Evolutionary conservation across 1,284 basidiomycete genomes (phyloP), one percentile per base, ranked within the genome.

Genomic region (Tetrapyrgos nigripes): DNA sequence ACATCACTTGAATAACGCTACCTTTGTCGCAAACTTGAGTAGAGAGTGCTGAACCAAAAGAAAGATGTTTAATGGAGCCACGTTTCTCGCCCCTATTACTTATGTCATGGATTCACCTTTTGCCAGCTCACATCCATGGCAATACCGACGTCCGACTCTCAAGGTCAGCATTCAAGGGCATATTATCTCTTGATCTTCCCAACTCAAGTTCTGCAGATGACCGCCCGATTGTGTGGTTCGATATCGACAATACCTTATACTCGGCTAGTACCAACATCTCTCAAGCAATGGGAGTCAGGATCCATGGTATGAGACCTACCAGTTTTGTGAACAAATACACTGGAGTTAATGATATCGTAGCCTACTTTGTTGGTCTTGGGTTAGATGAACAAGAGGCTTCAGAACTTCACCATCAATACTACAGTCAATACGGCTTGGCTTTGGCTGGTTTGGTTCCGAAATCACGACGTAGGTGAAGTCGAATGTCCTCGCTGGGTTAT

Each of bases 221-320:
- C 58, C 80, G 85, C 21, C 71, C 70, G 59, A 76, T 93, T 49
- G 79, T 92, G 35, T 94, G 89, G 85, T 86, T 95, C 59, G 93
- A 95, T 70, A 93, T 95, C 62, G 93, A 95, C 74, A 94, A 94
- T 68, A 94, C 93, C 1, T 80, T 94, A 14, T 94, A 94, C 73
- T 91, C 90, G 17, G 84, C 89, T 1, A 89, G 83, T 68, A 79
- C 86, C 77, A 79, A 82, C 70, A 93, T 96, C 57, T 88, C 89
- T 5, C 84, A 91, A 62, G 86, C 80, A n/a, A 94, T 96, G 93
- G 87, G 87, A 17, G 75, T 88, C 62, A 85, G 86, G 49, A 95
- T 95, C 55, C 91, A 93, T 65, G 83, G 91, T 88, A 64, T 57
- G 75, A 60, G 53, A 35, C 24, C 27, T 56, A 33, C 46, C 29